Conservation (phyloP, 805 yeast genomes). For the Sungouiozyma intestinalis region DNA sequence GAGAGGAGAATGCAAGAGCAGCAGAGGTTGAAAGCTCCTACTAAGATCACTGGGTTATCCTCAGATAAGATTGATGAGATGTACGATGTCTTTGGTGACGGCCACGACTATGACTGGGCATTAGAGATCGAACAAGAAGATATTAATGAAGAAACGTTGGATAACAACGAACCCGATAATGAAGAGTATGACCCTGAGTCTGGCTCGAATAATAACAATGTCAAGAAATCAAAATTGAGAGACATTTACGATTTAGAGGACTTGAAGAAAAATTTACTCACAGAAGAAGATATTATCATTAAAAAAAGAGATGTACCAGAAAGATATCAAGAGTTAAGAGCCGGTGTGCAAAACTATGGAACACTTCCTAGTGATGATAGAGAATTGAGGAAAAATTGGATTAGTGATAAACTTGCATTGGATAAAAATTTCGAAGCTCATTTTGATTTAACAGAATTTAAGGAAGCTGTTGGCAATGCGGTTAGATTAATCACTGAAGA, state of each 20-base stretch:
- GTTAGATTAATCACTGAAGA: conserved; percentile 67
- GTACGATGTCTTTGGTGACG: conserved; percentile 93
- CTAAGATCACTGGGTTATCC: conserved; percentile 55
- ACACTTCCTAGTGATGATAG: conserved; percentile 56
- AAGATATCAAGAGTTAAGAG: conserved; percentile 71
- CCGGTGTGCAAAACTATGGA: conserved; percentile 53
- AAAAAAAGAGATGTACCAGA: conserved; percentile 87
- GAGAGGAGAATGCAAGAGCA: conserved; percentile 28
- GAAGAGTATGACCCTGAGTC: conserved; percentile 30
- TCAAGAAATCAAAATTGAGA: conserved; percentile 40
- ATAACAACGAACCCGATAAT: conserved; percentile 9
- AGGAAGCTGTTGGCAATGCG: conserved; percentile 58
- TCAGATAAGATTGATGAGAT: conserved; percentile 88
- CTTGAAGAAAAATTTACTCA: conserved; percentile 78
- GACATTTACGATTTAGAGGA: conserved; percentile 95
- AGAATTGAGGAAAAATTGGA: conserved; percentile 68
- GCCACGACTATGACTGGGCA: conserved; percentile 97
- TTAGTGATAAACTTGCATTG: conserved; percentile 48
- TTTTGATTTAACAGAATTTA: conserved; percentile 43
- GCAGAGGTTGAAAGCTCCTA: conserved; percentile 41
- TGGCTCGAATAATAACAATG: conserved; percentile 15
- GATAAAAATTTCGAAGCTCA: conserved; percentile 40
- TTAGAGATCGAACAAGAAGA: conserved; percentile 56
- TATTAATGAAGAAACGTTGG: conserved; percentile 29
- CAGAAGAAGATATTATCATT: conserved; percentile 83